Base-by-base conservation (phyloP, 2,329 filamentous ascomycete genomes). In the Orbilia blumenaviensis region DNA sequence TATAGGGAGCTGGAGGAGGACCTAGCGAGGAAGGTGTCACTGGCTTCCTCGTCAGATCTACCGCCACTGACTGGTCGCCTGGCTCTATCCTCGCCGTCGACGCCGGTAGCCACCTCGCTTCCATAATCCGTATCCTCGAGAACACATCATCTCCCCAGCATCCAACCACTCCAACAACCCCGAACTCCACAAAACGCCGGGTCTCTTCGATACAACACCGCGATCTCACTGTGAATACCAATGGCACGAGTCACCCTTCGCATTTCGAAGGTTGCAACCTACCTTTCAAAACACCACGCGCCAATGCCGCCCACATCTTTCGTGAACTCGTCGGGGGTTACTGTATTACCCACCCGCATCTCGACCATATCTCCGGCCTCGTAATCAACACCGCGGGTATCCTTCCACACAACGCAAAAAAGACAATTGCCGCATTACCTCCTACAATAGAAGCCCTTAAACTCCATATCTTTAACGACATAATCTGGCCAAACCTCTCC, bases 401-500 rank as follows among this genome's bases (percentile, higher is more conserved):
- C 18, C 90, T 92, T 29, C 92, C 91, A 29, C 88, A 91, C 1
- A 89, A 90, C 27, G 92, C 93, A 0, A 99, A 98, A 83, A 89
- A 91, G 23, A 52, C 52, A 7, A 85, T 99, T 12, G 93, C 94
- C 0, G 94, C 92, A 0, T 85, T 98, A 2, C 93, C 94, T 0
- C 90, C 89, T 27, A 96, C 94, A n/a, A 94, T 99, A 61, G 87
- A 92, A 50, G 94, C 94, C 0, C 90, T 99, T 83, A 98, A 97
- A 82, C 89, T 86, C 0, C 94, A 99, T 83, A 92, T 99, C 74
- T 99, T 99, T 85, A 99, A 99, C 83, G 96, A 97, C 81, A 85
- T 97, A 71, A 96, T 98, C 64, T 99, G 95, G 95, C 95, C 95
- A 0, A 99, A 99, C 79, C 84, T 99, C 41, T 96, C 93, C 0